Percentiles rank a stretch among this genome's conserved stretches.
Conservation (phyloP, 2,329 filamentous ascomycete species). For the Penicillium psychrosexuale region DNA sequence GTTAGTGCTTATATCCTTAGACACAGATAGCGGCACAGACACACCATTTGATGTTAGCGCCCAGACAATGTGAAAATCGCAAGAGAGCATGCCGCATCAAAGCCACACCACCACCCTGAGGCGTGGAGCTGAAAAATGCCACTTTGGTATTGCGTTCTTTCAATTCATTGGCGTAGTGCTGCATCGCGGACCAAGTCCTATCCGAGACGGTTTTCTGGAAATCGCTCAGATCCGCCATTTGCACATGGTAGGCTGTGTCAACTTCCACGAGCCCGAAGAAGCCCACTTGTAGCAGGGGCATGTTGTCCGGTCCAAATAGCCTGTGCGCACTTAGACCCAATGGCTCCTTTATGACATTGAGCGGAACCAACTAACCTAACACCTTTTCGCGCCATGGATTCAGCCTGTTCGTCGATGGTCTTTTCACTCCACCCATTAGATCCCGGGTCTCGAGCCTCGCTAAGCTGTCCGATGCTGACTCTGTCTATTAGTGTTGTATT, state of each 20-base stretch:
- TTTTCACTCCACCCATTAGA: conserved; percentile 48
- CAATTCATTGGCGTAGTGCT: conserved; percentile 61
- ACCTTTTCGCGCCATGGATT: conserved; percentile 76
- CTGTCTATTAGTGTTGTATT: conserved; percentile 22
- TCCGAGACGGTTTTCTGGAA: conserved; percentile 61
- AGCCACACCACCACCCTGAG: conserved; percentile 78
- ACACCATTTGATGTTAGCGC: conserved; percentile 71
- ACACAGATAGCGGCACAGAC: conserved; percentile 22
- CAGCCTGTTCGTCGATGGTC: conserved; percentile 74
- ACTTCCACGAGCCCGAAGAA: conserved; percentile 68
- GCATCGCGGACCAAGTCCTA: conserved; percentile 63
- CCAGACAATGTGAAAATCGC: conserved; percentile 64
- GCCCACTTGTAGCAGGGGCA: conserved; percentile 65
- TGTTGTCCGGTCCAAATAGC: conserved; percentile 68
- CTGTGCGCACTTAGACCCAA: conserved; percentile 39
- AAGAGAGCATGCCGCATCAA: conserved; percentile 78
- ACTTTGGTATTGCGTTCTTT: conserved; percentile 64
- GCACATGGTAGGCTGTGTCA: conserved; percentile 63
- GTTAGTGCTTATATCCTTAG: conserved; percentile 8
- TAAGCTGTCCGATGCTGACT: conserved; percentile 18
- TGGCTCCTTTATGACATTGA: not conserved
- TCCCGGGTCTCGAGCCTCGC: conserved; percentile 15
- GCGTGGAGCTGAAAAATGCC: conserved; percentile 76
- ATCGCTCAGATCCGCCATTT: conserved; percentile 55
- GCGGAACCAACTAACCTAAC: conserved; percentile 53